Evolutionary conservation across 108 stramenopile genomes (phyloP).

Genomic region (Cyclostephanos tholiformis): DNA sequence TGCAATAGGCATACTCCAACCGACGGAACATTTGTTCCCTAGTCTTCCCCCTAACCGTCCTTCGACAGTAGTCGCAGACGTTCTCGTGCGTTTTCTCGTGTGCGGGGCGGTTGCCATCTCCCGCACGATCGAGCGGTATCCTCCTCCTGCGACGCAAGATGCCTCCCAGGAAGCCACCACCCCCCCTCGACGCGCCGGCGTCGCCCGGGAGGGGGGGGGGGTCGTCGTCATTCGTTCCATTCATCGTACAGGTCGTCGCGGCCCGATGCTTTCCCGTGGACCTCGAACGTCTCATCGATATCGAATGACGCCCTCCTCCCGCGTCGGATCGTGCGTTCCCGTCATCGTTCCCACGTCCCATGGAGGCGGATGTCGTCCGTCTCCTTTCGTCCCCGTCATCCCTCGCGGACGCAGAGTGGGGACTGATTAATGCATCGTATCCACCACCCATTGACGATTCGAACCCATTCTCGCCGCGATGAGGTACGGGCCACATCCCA

Average conservation of each 20-base stretch:
- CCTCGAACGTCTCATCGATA: neutral
- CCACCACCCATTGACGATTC: too few species aligned
- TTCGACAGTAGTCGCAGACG: constrained; percentile 37
- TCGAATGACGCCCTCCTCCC: neutral
- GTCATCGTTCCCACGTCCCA: neutral
- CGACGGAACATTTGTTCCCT: constrained; percentile 22
- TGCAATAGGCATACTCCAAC: constrained; percentile 33
- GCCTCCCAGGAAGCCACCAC: too few species aligned
- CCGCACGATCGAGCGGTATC: neutral
- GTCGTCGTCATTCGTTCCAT: neutral
- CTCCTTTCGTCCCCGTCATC: neutral
- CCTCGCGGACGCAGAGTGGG: neutral
- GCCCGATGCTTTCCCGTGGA: constrained; percentile 11
- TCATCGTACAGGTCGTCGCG: neutral
- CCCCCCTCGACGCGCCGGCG: neutral
- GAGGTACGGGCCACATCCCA: neutral
- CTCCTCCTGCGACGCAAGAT: neutral
- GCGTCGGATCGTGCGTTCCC: neutral
- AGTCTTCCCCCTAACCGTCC: neutral
- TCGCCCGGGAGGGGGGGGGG: neutral
- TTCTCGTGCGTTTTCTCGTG: constrained; percentile 2
- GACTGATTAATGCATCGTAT: too few species aligned
- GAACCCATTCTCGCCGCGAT: neutral
- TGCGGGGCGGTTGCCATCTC: neutral
- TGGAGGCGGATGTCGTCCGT: neutral